Evolutionary conservation across 768 basidiomycete genomes (phyloP), one percentile per base, ranked within the genome.

Genomic region (Calocera viscosa): DNA sequence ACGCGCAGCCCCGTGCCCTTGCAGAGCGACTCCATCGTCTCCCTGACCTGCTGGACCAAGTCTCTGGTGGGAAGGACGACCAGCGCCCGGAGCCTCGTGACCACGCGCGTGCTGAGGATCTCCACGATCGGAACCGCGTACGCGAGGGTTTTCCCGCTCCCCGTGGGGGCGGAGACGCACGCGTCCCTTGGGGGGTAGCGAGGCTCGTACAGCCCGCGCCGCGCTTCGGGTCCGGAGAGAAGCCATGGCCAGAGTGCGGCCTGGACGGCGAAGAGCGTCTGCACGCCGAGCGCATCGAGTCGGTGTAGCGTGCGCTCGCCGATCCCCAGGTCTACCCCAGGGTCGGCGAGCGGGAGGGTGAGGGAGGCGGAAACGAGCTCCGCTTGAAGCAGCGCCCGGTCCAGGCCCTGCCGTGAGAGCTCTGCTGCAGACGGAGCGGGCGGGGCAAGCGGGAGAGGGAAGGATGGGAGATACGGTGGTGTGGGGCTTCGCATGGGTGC

Each of bases 81-180:
- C 10, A 99, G 80, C 0, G 94, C 94, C 24, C 95, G 83, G 22
- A 99, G 76, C 33, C 90, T 84, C 0, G 91, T 94, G 24, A 96
- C 83, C 10, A 91, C 78, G 49, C 92, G 82, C 0, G 80, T 75
- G 1, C 88, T 85, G 22, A 99, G 78, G 1, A 86, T 80, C 90
- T 96, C 92, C 33, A 96, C 81, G 66, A 97, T 89, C 0, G 96
- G 96, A 35, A 98, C 77, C 1, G 87, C 90, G 77, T 99, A 99
- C n/a, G 92, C 90, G 32, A 99, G 81, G 0, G 95, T 99, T 76
- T 99, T 99, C 0, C 96, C 96, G 71, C 94, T 96, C 26, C 96
- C 96, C 0, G 96, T 99, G 0, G 96, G 96, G 0, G 96, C 96
- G 8, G 93, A 96, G 14, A 95, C 90, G 71, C 94, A 94, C 14